Evolutionary conservation across 257 asterid species (phyloP), one percentile per base, ranked within the genome.

Genomic region (Solanum boliviense): DNA sequence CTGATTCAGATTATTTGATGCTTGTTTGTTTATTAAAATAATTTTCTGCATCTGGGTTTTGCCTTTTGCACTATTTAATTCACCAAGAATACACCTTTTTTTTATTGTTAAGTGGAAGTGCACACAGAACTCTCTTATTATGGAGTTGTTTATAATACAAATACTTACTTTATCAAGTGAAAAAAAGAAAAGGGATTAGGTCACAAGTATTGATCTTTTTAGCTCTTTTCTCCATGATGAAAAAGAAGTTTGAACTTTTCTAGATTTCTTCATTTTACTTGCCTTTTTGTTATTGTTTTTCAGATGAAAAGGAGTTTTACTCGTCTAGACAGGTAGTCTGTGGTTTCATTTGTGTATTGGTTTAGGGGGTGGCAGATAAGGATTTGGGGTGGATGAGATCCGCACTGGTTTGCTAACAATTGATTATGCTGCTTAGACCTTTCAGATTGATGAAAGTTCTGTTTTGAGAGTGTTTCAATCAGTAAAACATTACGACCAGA

Each of bases 301-400:
- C 92, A 92, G 98, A 91, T 90, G 87, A 60, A 86, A 81, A 88
- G 86, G 68, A 87, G 88, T 38, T 73, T 70, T 15, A 4, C 86
- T 90, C 71, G 27, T 85, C 89, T 83, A 23, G 74, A 35, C 86
- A 88, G 89, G 81, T 79, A 75, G 16, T 46, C 34, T 88, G 52
- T 71, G 83, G 44, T 56, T 11, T 89, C 84, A 76, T 62, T 71
- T 89, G 91, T 86, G 35, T 84, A 86, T 84, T 86, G 88, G 41
- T 34, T 88, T 83, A 79, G 78, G 87, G 36, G 90, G 71, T 87
- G 62, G 89, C 74, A 84, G 86, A 89, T 91, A 86, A 89, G 88
- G 67, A 72, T 88, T 87, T 70, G 84, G 27, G 75, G 86, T 89
- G 87, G 86, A 74, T 84, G 84, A 79, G 79, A 36, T 88, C 70